A percentile compares a stretch with the other conserved stretches of the same genome.
phyloP scores from a whole-genome alignment of 768 basidiomycete species.

The Gelatoporia subvermispora region DNA sequence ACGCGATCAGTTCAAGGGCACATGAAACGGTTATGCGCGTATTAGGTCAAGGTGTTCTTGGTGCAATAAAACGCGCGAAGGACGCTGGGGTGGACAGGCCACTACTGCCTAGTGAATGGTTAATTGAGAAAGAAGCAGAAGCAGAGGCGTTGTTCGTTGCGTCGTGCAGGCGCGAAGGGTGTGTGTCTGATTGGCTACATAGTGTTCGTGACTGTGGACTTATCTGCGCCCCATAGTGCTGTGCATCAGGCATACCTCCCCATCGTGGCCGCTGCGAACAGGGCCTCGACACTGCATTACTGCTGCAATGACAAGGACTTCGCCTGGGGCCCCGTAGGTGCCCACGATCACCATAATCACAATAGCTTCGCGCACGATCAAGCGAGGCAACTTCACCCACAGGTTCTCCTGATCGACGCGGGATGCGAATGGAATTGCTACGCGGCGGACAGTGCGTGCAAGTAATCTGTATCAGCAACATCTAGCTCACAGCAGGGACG shows the following conservation, averaged over 20 bases:
- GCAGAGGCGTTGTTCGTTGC: slow-evolving; percentile 94
- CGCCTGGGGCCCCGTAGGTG: slow-evolving; percentile 72
- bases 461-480: not conserved
- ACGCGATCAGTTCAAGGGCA: slow-evolving; percentile 81
- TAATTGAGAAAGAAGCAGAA: slow-evolving; percentile 88
- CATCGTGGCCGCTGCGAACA: slow-evolving; percentile 82
- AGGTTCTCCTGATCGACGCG: slow-evolving; percentile 89
- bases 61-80: slow-evolving; percentile 41
- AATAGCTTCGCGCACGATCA: slow-evolving; percentile 39
- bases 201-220: not conserved
- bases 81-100: slow-evolving; percentile 40
- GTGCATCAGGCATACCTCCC: slow-evolving; percentile 89
- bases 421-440: slow-evolving; percentile 85
- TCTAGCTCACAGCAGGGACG: slow-evolving; percentile 3
- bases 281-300: slow-evolving; percentile 90
- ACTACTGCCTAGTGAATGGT: slow-evolving; percentile 73
- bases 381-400: slow-evolving; percentile 44
- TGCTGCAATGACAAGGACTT: slow-evolving; percentile 89
- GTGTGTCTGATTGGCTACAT: slow-evolving; percentile 19
- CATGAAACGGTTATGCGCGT: slow-evolving; percentile 93
- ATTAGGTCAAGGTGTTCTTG: slow-evolving; percentile 68
- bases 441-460: slow-evolving; percentile 52
- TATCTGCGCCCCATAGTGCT: slow-evolving; percentile 41
- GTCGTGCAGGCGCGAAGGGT: slow-evolving; percentile 86
- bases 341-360: slow-evolving; percentile 51